phyloP scores from a whole-genome alignment of 2,329 filamentous ascomycete genomes.

The Coniella vitis region DNA sequence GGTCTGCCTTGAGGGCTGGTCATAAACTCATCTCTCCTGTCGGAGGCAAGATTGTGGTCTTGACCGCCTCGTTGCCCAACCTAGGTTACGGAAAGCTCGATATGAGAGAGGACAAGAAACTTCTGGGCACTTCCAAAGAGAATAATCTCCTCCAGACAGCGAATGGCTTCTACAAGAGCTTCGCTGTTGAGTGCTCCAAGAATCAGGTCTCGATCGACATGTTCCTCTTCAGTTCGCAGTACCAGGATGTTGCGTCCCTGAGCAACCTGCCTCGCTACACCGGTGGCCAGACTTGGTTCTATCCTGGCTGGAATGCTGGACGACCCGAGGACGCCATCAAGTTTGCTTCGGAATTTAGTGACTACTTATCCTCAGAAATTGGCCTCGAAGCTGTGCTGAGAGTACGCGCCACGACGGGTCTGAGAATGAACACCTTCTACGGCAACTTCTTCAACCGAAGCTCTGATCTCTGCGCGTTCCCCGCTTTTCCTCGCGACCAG shows the following conservation, averaged over 20 bases:
- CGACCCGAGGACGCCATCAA: constrained; percentile 94
- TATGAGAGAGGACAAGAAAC: constrained; percentile 92
- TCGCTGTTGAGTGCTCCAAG: constrained; percentile 97
- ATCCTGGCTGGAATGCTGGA: constrained; percentile 94
- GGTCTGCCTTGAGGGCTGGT: constrained; percentile 82
- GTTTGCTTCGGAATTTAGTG: constrained; percentile 93
- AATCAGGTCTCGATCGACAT: constrained; percentile 98
- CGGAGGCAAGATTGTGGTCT: constrained; percentile 88
- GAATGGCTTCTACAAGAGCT: constrained; percentile 98
- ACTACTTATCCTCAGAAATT: constrained; percentile 94
- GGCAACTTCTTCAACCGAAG: constrained; percentile 99
- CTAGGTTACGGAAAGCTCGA: constrained; percentile 84
- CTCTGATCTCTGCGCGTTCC: constrained; percentile 95
- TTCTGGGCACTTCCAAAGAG: constrained; percentile 90
- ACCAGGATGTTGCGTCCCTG: constrained; percentile 93
- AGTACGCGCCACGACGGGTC: constrained; percentile 86
- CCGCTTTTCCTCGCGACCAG: constrained; percentile 94
- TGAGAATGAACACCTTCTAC: constrained; percentile 97
- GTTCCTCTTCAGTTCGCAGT: constrained; percentile 93
- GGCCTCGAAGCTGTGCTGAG: constrained; percentile 92
- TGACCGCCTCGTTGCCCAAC: constrained; percentile 86
- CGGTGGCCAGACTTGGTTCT: constrained; percentile 96
- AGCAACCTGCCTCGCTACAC: constrained; percentile 95
- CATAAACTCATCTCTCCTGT: constrained; percentile 94
- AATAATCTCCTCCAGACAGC: constrained; percentile 79